Evolutionary conservation across 768 basidiomycete species (phyloP).

Genomic region (Trametes sanguinea): DNA sequence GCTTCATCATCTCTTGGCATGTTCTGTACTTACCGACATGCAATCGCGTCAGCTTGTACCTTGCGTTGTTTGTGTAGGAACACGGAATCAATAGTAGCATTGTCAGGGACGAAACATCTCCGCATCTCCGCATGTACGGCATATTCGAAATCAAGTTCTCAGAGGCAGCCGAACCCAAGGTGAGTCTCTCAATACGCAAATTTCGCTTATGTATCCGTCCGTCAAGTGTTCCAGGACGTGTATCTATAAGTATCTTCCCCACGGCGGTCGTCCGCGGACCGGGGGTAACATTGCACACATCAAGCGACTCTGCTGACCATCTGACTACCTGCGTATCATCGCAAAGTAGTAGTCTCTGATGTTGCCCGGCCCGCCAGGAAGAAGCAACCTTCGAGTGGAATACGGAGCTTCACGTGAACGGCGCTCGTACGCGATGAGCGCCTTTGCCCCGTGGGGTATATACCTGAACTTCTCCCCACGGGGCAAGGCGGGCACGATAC

Average conservation of each 20-base stretch:
- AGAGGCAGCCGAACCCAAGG: too few species aligned
- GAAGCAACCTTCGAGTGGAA: slow-evolving; percentile 5
- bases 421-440: slow-evolving; percentile 15
- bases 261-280: not conserved
- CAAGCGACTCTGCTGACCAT: not conserved
- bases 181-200: too few species aligned
- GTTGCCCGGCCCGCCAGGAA: slow-evolving; percentile 7
- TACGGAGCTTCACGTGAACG: slow-evolving; percentile 13
- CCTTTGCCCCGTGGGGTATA: slow-evolving; percentile 10
- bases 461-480: not conserved
- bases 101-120: too few species aligned
- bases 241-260: not conserved
- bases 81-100: too few species aligned
- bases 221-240: too few species aligned
- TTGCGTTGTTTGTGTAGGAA: too few species aligned
- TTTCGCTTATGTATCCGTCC: too few species aligned
- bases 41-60: too few species aligned
- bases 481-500: not conserved
- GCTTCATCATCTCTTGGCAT: too few species aligned
- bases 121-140: too few species aligned
- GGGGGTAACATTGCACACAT: not conserved
- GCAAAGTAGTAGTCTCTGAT: not conserved
- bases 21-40: too few species aligned
- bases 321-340: slow-evolving; percentile 7
- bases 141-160: too few species aligned